phyloP scores from a whole-genome alignment of 2,329 filamentous ascomycete species.

The Xenosphaeropsis pyriputrescens region DNA sequence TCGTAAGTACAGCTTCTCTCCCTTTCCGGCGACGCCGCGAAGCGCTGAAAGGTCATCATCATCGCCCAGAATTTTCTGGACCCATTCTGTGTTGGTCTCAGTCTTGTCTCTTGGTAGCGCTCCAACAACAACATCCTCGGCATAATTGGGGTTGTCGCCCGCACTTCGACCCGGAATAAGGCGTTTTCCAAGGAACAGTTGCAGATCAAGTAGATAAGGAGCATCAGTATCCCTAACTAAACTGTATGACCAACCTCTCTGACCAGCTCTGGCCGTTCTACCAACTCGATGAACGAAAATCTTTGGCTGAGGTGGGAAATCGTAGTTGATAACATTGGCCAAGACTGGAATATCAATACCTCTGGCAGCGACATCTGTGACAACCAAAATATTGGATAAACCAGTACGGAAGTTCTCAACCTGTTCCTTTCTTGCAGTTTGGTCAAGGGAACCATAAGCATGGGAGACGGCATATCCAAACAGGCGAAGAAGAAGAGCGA shows the following conservation, averaged over 20 bases:
- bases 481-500: conserved; percentile 63
- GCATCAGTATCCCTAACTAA: conserved; percentile 77
- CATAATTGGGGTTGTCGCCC: conserved; percentile 49
- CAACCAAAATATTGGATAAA: conserved; percentile 77
- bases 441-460: conserved; percentile 87
- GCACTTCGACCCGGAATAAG: conserved; percentile 59
- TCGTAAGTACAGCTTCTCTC: conserved; percentile 82
- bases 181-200: conserved; percentile 82
- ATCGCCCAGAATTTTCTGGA: conserved; percentile 63
- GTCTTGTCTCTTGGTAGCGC: conserved; percentile 58
- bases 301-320: conserved; percentile 93
- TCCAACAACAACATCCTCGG: conserved; percentile 75
- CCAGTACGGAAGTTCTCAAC: conserved; percentile 81
- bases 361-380: conserved; percentile 90
- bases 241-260: conserved; percentile 90
- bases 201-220: conserved; percentile 84
- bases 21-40: conserved; percentile 64
- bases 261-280: conserved; percentile 85
- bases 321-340: conserved; percentile 97
- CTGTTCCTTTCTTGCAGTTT: conserved; percentile 82
- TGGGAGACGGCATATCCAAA: conserved; percentile 85
- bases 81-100: conserved; percentile 67
- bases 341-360: conserved; percentile 96
- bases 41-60: conserved; percentile 59
- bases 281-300: conserved; percentile 94